Conservation (phyloP, 2,329 filamentous ascomycete species). For the Fusarium marasasianum region DNA sequence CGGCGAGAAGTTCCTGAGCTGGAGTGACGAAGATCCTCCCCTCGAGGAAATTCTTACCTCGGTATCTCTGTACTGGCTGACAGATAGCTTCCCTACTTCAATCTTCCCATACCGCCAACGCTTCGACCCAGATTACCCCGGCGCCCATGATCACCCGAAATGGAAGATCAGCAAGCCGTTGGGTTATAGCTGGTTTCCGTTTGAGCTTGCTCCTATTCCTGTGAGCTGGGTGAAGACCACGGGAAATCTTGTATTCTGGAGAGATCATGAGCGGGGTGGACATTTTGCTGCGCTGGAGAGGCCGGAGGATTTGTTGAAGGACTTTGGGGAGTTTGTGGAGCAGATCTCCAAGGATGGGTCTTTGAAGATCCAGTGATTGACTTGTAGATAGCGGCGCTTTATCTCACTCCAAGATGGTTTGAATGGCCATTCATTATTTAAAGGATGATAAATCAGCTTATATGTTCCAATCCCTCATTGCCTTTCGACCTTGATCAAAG, state of each 20-base stretch:
- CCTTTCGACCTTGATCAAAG: background rate
- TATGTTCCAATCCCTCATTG: accelerated
- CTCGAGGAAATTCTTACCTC: background rate
- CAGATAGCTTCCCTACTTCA: background rate
- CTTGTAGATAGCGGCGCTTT: background rate
- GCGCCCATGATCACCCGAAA: accelerated
- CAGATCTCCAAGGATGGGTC: conserved; percentile 1
- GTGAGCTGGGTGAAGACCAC: background rate
- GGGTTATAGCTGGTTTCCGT: conserved; percentile 6
- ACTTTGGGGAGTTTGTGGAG: background rate
- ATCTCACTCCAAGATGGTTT: accelerated
- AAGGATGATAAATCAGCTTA: accelerated
- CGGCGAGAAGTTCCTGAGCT: background rate
- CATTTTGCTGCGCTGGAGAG: conserved; percentile 4
- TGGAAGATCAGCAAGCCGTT: background rate
- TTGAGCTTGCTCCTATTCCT: conserved; percentile 4
- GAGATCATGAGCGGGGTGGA: background rate
- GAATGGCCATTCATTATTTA: accelerated
- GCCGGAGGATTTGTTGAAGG: background rate
- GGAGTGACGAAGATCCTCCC: background rate
- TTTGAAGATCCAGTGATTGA: background rate
- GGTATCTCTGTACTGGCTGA: background rate
- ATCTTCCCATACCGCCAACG: conserved; percentile 1
- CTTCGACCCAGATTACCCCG: background rate
- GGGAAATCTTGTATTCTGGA: background rate